Conservation (phyloP, 2,329 filamentous ascomycete genomes). For the Gaeumannomyces tritici region DNA sequence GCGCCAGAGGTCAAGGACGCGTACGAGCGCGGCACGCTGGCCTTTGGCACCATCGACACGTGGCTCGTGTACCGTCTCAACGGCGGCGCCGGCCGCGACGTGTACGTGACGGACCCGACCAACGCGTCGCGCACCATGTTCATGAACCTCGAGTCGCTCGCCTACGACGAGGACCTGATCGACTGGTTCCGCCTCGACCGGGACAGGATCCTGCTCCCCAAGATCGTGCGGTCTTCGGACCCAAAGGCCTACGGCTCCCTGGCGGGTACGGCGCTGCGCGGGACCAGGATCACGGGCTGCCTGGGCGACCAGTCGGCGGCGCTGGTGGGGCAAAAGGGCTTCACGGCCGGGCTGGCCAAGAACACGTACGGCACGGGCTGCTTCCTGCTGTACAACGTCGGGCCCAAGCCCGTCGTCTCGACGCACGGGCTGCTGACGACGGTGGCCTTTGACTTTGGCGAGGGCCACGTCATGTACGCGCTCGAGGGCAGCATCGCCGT, state of each 20-base stretch:
- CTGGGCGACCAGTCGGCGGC: conserved; percentile 82
- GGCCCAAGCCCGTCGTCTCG: conserved; percentile 75
- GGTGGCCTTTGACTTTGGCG: conserved; percentile 71
- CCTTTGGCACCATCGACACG: conserved; percentile 80
- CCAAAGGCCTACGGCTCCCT: conserved; percentile 55
- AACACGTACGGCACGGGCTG: conserved; percentile 89
- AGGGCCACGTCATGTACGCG: conserved; percentile 46
- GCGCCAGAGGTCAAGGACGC: conserved; percentile 61
- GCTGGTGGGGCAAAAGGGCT: conserved; percentile 77
- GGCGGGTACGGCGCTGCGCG: conserved; percentile 44
- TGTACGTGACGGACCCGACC: conserved; percentile 76
- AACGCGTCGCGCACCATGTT: conserved; percentile 93
- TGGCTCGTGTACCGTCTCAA: conserved; percentile 84
- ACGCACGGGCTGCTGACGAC: conserved; percentile 74
- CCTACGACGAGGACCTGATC: conserved; percentile 71
- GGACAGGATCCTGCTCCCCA: conserved; percentile 65
- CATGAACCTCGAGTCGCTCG: conserved; percentile 72
- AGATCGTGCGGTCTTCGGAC: conserved; percentile 75
- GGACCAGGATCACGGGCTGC: conserved; percentile 68
- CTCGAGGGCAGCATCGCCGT: conserved; percentile 79
- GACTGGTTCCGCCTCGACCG: conserved; percentile 66
- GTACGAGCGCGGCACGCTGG: conserved; percentile 65
- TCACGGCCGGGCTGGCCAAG: conserved; percentile 73
- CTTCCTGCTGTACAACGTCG: conserved; percentile 84
- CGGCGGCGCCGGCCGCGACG: conserved; percentile 46